Evolutionary conservation across 83 land plant genomes (phyloP), one percentile per base, ranked within the genome.

Genomic region (Picea engelmannii): DNA sequence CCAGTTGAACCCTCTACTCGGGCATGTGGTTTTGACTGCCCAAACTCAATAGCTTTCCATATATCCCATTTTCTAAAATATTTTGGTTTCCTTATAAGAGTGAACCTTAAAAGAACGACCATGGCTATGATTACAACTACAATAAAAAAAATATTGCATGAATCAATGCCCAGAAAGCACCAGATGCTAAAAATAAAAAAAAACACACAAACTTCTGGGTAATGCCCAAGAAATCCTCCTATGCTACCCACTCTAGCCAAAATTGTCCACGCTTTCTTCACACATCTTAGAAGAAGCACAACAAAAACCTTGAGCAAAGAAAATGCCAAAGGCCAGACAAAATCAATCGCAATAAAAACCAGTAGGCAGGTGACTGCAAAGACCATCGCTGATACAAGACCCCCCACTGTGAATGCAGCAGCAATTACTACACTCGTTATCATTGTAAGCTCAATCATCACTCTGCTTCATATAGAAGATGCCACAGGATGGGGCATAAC

Each of bases 21-120:
- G 38, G 99, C 99, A 77, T 97, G 94, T 16, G 99, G 93, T 83
- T 97, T 97, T 0, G 99, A 97, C 38, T 91, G 96, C 47, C 94
- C 93, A 91, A 97, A 97, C 65, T 92, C 98, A 87, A 95, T 92
- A 44, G 93, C 95, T 95, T 95, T 95, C 98, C 99, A 97, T 25
- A 97, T 84, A 88, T 97, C 98, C 98, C 98, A 96, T 81, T 93
- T 90, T 65, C 84, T 89, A 82, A 90, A 91, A 67, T 95, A 91
- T 85, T 35, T 35, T 35, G 38, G 38, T 35, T 3, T 35, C 38
- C 38, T 35, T 35, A 35, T 35, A 35, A 35, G 91, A 25, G 99
- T 93, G 68, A 88, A 96, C 76, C 92, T 95, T 67, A 91, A 81
- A 38, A 96, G 86, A 27, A 91, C 85, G 20, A 91, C 91, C 96